Percentiles rank a stretch among this genome's conserved stretches.
Evolutionary conservation across 2,329 filamentous ascomycete genomes (phyloP).

Genomic region (Ophiostoma sp.): DNA sequence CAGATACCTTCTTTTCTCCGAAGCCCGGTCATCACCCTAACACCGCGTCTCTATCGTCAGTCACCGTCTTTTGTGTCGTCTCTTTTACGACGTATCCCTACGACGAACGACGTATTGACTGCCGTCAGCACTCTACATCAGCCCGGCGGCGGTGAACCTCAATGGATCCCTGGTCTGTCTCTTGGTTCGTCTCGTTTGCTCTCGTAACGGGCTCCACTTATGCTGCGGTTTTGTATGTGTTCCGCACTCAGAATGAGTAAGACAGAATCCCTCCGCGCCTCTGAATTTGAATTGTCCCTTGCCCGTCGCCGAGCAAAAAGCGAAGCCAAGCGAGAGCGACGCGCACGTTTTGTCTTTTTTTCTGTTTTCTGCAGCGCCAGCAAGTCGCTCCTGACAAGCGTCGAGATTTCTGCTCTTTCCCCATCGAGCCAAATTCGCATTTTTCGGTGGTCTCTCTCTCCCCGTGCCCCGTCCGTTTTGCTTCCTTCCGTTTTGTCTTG

Average conservation of each 20-base stretch:
- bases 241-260: conserved; percentile 18
- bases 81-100: not conserved
- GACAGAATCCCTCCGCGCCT: not conserved
- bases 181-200: not conserved
- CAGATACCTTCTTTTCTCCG: conserved; percentile 6
- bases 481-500: not conserved
- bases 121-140: not conserved
- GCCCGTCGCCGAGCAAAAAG: conserved; percentile 10
- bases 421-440: not conserved
- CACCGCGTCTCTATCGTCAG: not conserved
- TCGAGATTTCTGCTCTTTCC: not conserved
- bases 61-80: not conserved
- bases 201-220: not conserved
- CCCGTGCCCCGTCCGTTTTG: not conserved
- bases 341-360: not conserved
- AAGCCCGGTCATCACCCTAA: conserved; percentile 16
- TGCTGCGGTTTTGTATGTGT: not conserved
- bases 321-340: conserved; percentile 2
- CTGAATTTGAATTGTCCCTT: not conserved
- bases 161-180: conserved; percentile 1
- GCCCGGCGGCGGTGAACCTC: conserved; percentile 11
- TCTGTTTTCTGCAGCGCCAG: not conserved
- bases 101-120: not conserved
- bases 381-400: not conserved
- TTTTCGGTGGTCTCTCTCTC: not conserved